Evolutionary conservation across 139 green algal genomes (phyloP).

Genomic region (Micractinium sp.): DNA sequence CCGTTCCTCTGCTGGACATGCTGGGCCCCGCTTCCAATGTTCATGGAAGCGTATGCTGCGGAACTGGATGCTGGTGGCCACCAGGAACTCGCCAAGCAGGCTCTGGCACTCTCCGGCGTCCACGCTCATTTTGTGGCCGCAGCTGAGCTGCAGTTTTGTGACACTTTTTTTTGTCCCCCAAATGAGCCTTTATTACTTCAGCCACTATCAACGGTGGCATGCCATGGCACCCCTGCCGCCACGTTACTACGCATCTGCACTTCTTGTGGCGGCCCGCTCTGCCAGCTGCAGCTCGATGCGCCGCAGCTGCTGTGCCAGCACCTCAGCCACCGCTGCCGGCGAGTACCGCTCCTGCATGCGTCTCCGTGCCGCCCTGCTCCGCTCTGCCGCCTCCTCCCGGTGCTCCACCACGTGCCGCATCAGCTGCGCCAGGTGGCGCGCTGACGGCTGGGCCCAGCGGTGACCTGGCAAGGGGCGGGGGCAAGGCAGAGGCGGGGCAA

Average conservation of each 20-base stretch:
- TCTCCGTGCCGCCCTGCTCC: constrained; percentile 46
- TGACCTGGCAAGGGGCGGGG: constrained; percentile 11
- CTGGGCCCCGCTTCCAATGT: no score
- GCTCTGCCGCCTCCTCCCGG: constrained; percentile 43
- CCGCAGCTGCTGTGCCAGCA: constrained; percentile 53
- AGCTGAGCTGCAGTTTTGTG: no score
- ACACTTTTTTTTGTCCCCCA: no score
- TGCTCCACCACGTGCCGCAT: constrained; percentile 56
- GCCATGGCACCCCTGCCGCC: no score
- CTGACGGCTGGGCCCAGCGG: constrained; percentile 66
- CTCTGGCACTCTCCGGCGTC: no score
- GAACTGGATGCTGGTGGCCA: no score
- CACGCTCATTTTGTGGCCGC: no score
- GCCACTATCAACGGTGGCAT: no score
- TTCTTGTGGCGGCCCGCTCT: background rate
- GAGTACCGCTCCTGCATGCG: constrained; percentile 63
- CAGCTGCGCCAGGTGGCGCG: constrained; percentile 54
- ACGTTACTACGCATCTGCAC: background rate
- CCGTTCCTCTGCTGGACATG: no score
- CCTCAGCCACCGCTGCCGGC: constrained; percentile 51
- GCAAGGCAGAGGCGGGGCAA: background rate
- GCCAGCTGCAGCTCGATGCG: constrained; percentile 48
- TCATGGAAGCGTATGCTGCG: no score
- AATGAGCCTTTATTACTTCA: no score
- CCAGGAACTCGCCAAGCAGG: no score